Evolutionary conservation across 768 basidiomycete species (phyloP).

Genomic region (Boletus subcaerulescens): DNA sequence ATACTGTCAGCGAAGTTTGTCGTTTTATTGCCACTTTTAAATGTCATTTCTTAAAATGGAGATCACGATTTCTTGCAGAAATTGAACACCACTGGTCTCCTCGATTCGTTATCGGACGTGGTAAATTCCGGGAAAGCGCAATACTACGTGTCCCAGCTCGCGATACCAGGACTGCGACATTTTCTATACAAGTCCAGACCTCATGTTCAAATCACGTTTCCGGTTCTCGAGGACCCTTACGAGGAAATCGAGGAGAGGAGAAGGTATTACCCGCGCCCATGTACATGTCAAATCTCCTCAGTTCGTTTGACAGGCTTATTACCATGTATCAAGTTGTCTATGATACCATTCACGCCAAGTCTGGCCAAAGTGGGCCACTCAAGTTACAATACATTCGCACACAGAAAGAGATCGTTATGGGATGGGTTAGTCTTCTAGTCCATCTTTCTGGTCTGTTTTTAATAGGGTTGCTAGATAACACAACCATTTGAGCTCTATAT

Average conservation of each 20-base stretch:
- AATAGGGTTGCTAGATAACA: conserved; percentile 60
- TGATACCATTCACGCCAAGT: conserved; percentile 88
- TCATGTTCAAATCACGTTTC: conserved; percentile 86
- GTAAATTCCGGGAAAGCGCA: conserved; percentile 50
- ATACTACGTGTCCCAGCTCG: conserved; percentile 70
- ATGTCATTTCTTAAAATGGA: not conserved
- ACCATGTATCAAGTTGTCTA: conserved; percentile 87
- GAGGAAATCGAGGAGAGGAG: conserved; percentile 55
- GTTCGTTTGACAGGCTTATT: conserved; percentile 51
- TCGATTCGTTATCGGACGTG: conserved; percentile 48
- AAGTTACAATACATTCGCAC: conserved; percentile 88
- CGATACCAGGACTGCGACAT: conserved; percentile 89
- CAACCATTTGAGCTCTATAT: conserved; percentile 92
- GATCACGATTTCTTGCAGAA: conserved; percentile 41
- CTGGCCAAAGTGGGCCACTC: conserved; percentile 73
- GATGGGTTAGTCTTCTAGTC: conserved; percentile 68
- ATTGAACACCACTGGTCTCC: conserved; percentile 57
- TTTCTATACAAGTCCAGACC: conserved; percentile 92
- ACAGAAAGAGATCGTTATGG: conserved; percentile 84
- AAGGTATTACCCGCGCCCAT: conserved; percentile 42
- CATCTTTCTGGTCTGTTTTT: not conserved
- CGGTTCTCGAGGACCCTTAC: conserved; percentile 86
- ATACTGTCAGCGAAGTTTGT: conserved; percentile 56
- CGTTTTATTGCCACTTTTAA: not conserved
- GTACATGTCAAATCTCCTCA: conserved; percentile 5